phyloP scores from a whole-genome alignment of 1,139 yeast genomes.

The Debaryomyces subglobosus region DNA sequence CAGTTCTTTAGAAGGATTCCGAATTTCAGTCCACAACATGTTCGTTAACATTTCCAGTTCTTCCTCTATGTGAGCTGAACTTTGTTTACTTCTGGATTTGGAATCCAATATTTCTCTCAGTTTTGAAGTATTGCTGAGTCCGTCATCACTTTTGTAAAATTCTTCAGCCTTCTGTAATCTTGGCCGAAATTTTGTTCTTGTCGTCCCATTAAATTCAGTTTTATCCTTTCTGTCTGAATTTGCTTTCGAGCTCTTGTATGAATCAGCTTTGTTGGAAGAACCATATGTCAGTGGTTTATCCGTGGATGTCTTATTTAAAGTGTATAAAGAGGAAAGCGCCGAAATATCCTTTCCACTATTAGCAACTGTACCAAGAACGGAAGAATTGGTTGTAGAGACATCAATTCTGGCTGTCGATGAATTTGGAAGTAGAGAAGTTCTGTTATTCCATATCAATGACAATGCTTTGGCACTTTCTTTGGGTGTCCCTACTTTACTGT shows the following conservation, averaged over 20 bases:
- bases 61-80: constrained; percentile 5
- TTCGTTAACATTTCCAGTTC: constrained; percentile 20
- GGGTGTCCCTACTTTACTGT: neutral
- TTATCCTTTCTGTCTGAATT: neutral
- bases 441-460: constrained; percentile 27
- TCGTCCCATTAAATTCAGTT: neutral
- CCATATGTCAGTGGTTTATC: constrained; percentile 16
- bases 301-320: constrained; percentile 40
- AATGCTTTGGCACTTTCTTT: constrained; percentile 29
- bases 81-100: neutral
- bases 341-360: constrained; percentile 31
- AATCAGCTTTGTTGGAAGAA: neutral
- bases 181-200: neutral
- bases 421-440: constrained; percentile 20
- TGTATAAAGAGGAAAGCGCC: constrained; percentile 45
- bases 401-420: constrained; percentile 23
- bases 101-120: constrained; percentile 5
- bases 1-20: constrained; percentile 67
- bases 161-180: constrained; percentile 1
- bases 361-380: constrained; percentile 44
- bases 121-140: neutral
- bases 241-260: neutral
- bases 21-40: constrained; percentile 65
- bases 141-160: neutral
- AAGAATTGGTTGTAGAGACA: constrained; percentile 36